A percentile compares a stretch with the other conserved stretches of the same genome.
phyloP scores from a whole-genome alignment of 768 basidiomycete species.

The Infundibulicybe gibba region DNA sequence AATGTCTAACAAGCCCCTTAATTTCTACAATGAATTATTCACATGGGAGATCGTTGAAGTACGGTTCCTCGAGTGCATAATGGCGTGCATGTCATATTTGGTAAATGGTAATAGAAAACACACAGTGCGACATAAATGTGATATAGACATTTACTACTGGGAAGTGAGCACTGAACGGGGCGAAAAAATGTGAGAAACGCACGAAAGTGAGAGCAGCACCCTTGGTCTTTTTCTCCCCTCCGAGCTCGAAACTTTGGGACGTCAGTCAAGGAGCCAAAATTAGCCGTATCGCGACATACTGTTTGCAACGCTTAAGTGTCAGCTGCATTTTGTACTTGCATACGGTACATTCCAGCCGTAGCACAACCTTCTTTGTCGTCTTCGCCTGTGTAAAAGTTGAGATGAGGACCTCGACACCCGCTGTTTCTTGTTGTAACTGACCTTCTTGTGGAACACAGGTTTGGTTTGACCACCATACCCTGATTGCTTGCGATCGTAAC shows the following conservation, averaged over 20 bases:
- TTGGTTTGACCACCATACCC: constrained; percentile 99
- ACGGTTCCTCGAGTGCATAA: too few relatives aligned
- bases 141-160: constrained; percentile 15
- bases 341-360: constrained; percentile 94
- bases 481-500: constrained; percentile 98
- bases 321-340: constrained; percentile 99
- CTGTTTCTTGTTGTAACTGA: constrained; percentile 21
- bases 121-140: constrained; percentile 13
- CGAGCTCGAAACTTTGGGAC: constrained; percentile 85
- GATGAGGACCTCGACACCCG: background rate
- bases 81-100: constrained; percentile 18
- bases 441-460: constrained; percentile 99
- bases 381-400: constrained; percentile 61
- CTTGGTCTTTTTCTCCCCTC: constrained; percentile 99
- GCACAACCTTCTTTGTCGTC: constrained; percentile 99
- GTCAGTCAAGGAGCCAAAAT: background rate
- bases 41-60: too few relatives aligned
- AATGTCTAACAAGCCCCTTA: too few relatives aligned
- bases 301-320: constrained; percentile 98
- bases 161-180: background rate
- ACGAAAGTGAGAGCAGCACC: constrained; percentile 94
- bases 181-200: constrained; percentile 29
- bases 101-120: constrained; percentile 6
- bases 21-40: too few relatives aligned
- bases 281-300: constrained; percentile 50